Conservation (phyloP, 2,329 filamentous ascomycete genomes). For the Stachybotrys chartarum region DNA sequence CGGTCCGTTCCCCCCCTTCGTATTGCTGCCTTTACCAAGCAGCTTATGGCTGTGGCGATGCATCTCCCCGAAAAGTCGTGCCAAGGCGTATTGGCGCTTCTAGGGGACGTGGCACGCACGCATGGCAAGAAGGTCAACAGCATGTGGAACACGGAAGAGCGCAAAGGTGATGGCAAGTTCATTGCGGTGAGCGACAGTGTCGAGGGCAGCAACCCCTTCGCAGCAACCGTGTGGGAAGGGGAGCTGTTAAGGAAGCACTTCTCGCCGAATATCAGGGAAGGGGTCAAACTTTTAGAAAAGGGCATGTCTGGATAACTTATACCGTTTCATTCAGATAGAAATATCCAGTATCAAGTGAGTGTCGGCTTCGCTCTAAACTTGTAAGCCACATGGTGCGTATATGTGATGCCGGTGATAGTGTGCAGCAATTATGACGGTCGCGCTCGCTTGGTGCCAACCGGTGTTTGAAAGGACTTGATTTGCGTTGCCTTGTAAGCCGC, state of each 20-base stretch:
- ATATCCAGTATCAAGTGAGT: too few species aligned
- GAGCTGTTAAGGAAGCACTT: slow-evolving; percentile 82
- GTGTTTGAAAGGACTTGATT: slow-evolving; percentile 27
- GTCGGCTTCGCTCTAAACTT: too few species aligned
- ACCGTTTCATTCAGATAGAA: not conserved
- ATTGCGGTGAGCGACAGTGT: slow-evolving; percentile 66
- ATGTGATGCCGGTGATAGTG: not conserved
- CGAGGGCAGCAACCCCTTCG: slow-evolving; percentile 85
- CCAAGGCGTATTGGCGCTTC: slow-evolving; percentile 69
- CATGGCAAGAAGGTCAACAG: slow-evolving; percentile 76
- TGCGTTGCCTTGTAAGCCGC: slow-evolving; percentile 22
- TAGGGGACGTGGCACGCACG: slow-evolving; percentile 71
- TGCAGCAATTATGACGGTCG: slow-evolving; percentile 1
- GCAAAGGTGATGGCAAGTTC: slow-evolving; percentile 83
- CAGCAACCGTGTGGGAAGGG: slow-evolving; percentile 87
- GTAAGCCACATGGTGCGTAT: too few species aligned
- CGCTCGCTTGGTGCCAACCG: slow-evolving; percentile 23
- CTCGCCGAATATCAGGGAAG: slow-evolving; percentile 77
- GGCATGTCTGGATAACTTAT: slow-evolving; percentile 32
- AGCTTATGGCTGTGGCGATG: slow-evolving; percentile 72
- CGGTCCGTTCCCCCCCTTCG: slow-evolving; percentile 72
- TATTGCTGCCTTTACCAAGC: slow-evolving; percentile 89
- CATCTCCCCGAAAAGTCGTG: slow-evolving; percentile 88
- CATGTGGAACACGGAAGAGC: slow-evolving; percentile 93
- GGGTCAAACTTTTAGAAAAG: slow-evolving; percentile 63